A percentile compares a stretch with the other conserved stretches of the same genome.
These are phyloP conservation scores for Coemansia sp. DNA, from an alignment of 192 early-diverging fungal genomes.

Conservation along the genomic window DNA sequence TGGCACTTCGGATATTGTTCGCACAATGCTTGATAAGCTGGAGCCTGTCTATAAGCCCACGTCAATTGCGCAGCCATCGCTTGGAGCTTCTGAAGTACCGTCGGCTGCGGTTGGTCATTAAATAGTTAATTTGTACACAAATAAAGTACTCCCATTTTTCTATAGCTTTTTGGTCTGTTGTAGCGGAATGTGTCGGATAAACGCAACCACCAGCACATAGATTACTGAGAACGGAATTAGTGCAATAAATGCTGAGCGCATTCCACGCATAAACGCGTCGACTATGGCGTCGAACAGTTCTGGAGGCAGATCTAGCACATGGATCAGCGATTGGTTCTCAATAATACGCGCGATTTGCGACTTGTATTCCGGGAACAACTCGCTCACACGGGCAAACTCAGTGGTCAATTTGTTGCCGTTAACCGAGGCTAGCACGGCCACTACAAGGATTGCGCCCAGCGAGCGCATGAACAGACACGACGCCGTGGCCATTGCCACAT, in stretches of 20 bases:
- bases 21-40: conserved; percentile 61
- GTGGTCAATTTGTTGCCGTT: conserved; percentile 57
- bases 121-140: neutral
- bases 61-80: neutral
- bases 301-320: conserved; percentile 26
- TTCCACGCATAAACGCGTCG: conserved; percentile 39
- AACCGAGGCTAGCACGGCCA: conserved; percentile 58
- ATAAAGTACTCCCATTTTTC: neutral
- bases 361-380: conserved; percentile 15
- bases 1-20: conserved; percentile 60
- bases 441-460: conserved; percentile 57
- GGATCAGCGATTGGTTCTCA: conserved; percentile 39
- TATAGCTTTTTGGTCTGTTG: conserved; percentile 20
- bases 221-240: conserved; percentile 41
- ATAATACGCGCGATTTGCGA: conserved; percentile 17
- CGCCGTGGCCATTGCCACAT: conserved; percentile 69
- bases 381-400: conserved; percentile 13
- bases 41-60: conserved; percentile 38
- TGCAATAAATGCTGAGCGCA: conserved; percentile 41
- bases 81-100: neutral
- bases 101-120: neutral
- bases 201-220: conserved; percentile 10
- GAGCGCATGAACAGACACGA: conserved; percentile 65
- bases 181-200: conserved; percentile 29
- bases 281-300: conserved; percentile 29